phyloP scores from a whole-genome alignment of 23 red algal genomes.

The Gracilaria gracilis region DNA sequence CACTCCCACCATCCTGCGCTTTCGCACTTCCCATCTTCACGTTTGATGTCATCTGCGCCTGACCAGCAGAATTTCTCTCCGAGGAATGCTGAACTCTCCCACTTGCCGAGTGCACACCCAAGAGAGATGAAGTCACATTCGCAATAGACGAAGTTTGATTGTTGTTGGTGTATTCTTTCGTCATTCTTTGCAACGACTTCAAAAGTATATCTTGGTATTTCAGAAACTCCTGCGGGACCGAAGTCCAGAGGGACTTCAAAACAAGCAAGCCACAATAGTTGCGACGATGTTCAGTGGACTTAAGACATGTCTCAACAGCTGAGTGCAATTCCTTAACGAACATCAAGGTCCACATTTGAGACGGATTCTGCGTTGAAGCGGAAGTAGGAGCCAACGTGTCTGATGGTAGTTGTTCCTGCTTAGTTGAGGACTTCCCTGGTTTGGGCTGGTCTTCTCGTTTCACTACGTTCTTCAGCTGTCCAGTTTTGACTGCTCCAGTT shows the following conservation, averaged over 20 bases:
- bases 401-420: not conserved
- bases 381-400: not conserved
- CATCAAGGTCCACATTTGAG: not conserved
- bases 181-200: slow-evolving; percentile 58
- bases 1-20: not conserved
- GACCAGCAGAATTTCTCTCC: not conserved
- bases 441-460: not conserved
- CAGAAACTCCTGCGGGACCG: slow-evolving; percentile 24
- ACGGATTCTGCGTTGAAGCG: not conserved
- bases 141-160: not conserved
- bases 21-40: slow-evolving; percentile 5
- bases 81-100: not conserved
- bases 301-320: slow-evolving; percentile 53
- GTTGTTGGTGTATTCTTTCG: slow-evolving; percentile 36
- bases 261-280: slow-evolving; percentile 63
- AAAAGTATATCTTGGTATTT: slow-evolving; percentile 59
- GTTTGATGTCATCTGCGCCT: not conserved
- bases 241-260: slow-evolving; percentile 45
- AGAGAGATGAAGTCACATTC: slow-evolving; percentile 1
- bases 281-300: slow-evolving; percentile 12
- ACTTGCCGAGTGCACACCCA: not conserved
- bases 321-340: slow-evolving; percentile 18
- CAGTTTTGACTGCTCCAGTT: not conserved
- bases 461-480: not conserved
- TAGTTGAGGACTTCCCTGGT: not conserved